Evolutionary conservation across 441 rosid genomes (phyloP).

Genomic region (Omphalea diandra): DNA sequence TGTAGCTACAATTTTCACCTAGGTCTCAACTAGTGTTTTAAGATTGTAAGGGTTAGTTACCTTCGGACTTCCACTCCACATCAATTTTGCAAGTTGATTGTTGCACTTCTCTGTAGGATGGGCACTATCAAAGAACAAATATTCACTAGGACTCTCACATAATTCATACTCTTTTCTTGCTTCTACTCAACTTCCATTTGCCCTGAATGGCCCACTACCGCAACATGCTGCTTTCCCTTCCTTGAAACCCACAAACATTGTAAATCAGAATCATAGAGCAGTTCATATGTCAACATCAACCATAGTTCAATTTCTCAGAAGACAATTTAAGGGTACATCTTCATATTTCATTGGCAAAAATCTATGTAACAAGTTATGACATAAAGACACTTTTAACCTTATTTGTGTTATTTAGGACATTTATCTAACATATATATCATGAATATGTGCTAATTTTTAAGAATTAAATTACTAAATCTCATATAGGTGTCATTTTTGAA

Average conservation of each 20-base stretch:
- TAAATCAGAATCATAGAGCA: no score
- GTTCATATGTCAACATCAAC: not conserved
- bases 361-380: no score
- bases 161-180: not conserved
- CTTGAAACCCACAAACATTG: conserved; percentile 2
- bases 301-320: no score
- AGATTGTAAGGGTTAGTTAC: conserved; percentile 17
- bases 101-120: conserved; percentile 6
- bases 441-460: no score
- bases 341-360: no score
- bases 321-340: no score
- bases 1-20: not conserved
- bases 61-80: not conserved
- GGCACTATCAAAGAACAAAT: conserved; percentile 17
- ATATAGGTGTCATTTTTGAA: not conserved
- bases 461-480: not conserved
- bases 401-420: no score
- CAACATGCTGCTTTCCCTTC: conserved; percentile 17
- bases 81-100: conserved; percentile 12
- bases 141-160: conserved; percentile 7
- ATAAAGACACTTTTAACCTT: no score
- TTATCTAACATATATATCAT: no score
- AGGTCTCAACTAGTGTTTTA: conserved; percentile 15
- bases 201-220: conserved; percentile 1
- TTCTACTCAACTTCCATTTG: not conserved